phyloP scores from a whole-genome alignment of 768 basidiomycete species.

The Boletellus emodensis region DNA sequence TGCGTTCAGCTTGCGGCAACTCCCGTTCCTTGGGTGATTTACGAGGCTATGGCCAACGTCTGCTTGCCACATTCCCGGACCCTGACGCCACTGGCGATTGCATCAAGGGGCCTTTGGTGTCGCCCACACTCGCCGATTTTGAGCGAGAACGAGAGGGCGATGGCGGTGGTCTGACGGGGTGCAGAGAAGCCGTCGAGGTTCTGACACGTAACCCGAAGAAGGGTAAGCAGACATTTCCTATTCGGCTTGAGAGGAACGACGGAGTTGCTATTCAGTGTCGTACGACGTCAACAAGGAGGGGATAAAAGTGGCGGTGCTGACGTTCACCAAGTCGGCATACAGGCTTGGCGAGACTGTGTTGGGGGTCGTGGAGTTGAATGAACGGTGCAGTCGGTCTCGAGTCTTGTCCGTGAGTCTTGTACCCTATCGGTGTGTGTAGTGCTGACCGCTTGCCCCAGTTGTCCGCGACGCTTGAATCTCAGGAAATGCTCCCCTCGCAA shows the following conservation, averaged over 20 bases:
- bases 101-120: conserved; percentile 25
- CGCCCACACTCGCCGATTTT: conserved; percentile 20
- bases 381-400: conserved; percentile 58
- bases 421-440: background rate
- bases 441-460: conserved; percentile 45
- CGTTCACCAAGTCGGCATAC: conserved; percentile 88
- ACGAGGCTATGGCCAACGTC: conserved; percentile 47
- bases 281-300: conserved; percentile 96
- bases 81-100: conserved; percentile 23
- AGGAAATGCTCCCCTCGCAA: conserved; percentile 73
- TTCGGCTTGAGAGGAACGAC: background rate
- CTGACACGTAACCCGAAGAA: conserved; percentile 87
- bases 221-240: conserved; percentile 42
- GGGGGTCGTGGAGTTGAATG: conserved; percentile 87
- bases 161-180: conserved; percentile 46
- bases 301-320: conserved; percentile 82
- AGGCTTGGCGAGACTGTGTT: conserved; percentile 88
- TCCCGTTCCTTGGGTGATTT: conserved; percentile 42
- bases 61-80: conserved; percentile 46
- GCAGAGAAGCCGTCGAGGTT: conserved; percentile 86
- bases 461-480: conserved; percentile 84
- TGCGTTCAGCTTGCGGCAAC: conserved; percentile 11
- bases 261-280: conserved; percentile 52
- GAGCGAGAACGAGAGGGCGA: conserved; percentile 40
- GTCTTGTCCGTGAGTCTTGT: conserved; percentile 69